Percentiles rank a stretch among this genome's conserved stretches.
Conservation (phyloP, 306 rosid species). For the Acacia acuminata region DNA sequence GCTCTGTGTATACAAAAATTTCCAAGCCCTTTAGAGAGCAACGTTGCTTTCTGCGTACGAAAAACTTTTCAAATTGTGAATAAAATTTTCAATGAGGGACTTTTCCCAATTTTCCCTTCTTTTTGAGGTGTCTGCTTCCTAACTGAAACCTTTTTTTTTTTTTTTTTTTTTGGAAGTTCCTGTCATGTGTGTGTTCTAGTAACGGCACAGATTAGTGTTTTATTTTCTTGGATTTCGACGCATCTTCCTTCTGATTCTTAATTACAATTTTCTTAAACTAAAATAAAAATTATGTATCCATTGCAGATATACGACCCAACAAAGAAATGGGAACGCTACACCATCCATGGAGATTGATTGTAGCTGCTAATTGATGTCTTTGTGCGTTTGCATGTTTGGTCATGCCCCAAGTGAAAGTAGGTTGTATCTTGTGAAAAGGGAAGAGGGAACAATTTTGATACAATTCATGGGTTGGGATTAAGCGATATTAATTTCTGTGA, state of each 20-base stretch:
- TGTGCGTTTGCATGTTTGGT: slow-evolving; percentile 14
- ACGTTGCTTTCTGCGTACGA: too few relatives aligned
- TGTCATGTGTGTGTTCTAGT: background rate
- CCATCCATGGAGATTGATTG: slow-evolving; percentile 71
- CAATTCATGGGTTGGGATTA: slow-evolving; percentile 16
- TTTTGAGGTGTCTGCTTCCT: background rate
- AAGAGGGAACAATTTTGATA: background rate
- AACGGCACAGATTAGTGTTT: background rate
- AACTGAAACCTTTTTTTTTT: background rate
- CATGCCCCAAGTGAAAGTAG: background rate
- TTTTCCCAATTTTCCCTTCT: too few relatives aligned
- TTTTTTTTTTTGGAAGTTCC: too few relatives aligned
- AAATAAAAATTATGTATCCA: background rate
- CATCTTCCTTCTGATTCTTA: slow-evolving; percentile 13
- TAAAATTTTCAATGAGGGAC: too few relatives aligned
- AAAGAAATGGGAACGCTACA: slow-evolving; percentile 72
- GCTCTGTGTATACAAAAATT: too few relatives aligned
- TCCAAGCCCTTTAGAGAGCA: too few relatives aligned
- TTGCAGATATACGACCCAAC: slow-evolving; percentile 65
- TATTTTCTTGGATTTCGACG: slow-evolving; percentile 6
- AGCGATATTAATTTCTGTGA: slow-evolving; percentile 4
- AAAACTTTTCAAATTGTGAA: too few relatives aligned
- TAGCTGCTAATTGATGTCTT: background rate
- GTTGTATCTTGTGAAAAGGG: background rate
- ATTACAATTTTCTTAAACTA: background rate